A percentile compares a stretch with the other conserved stretches of the same genome.
These are phyloP conservation scores for Eucalyptus polybractea DNA, from an alignment of 345 rosid species.

Conservation along the genomic window DNA sequence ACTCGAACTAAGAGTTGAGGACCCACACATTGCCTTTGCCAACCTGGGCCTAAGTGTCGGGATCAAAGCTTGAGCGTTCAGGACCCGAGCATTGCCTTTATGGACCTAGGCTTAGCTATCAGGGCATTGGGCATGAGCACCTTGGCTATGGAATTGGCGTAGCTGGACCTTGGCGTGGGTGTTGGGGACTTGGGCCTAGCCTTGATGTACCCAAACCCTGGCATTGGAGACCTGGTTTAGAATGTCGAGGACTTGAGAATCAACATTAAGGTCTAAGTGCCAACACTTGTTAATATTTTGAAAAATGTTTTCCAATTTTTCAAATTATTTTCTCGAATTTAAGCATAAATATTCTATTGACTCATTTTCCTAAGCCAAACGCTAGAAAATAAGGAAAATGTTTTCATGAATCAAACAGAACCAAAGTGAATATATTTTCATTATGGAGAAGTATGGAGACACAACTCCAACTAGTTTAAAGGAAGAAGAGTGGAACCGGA, in stretches of 20 bases:
- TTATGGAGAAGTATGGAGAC: background rate
- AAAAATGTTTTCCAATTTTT: too few relatives aligned
- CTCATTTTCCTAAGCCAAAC: too few relatives aligned
- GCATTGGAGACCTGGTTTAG: background rate
- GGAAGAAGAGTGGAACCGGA: background rate
- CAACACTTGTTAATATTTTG: background rate
- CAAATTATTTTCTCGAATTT: background rate
- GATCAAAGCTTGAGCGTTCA: background rate
- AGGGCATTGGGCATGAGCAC: background rate
- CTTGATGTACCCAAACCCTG: too few relatives aligned
- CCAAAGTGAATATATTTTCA: background rate
- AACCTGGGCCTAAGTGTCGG: background rate
- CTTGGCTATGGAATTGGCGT: background rate
- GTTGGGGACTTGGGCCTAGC: background rate
- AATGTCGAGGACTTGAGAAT: background rate
- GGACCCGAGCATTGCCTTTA: background rate
- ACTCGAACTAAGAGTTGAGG: background rate
- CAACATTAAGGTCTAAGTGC: background rate
- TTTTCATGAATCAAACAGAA: rapidly evolving
- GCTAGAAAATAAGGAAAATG: background rate
- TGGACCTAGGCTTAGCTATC: background rate
- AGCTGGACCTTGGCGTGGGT: background rate
- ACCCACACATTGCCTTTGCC: rapidly evolving
- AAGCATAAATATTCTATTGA: background rate
- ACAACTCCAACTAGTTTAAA: background rate